These are phyloP conservation scores for Cystobasidiaceae sp. DNA, from an alignment of 1,284 basidiomycete genomes.

Conservation along the genomic window DNA sequence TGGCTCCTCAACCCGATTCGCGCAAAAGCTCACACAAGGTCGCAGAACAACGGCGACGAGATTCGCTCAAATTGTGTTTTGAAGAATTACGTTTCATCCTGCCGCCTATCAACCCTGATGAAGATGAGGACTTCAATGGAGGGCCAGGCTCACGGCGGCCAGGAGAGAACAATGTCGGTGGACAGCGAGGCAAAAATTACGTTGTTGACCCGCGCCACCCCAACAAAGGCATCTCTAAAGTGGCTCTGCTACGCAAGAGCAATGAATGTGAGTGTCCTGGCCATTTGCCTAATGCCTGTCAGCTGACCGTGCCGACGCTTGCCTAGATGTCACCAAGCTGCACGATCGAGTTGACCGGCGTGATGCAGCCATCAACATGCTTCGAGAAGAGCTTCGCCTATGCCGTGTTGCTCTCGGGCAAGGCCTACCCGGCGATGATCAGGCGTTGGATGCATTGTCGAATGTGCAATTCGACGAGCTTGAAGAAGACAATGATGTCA, in stretches of 20 bases:
- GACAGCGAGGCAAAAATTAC: conserved; percentile 37
- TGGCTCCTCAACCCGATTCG: conserved; percentile 45
- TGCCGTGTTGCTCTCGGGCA: conserved; percentile 21
- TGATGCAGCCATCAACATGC: conserved; percentile 67
- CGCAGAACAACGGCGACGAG: conserved; percentile 93
- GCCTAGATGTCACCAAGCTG: conserved; percentile 59
- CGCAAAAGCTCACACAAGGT: conserved; percentile 91
- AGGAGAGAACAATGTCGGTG: conserved; percentile 43
- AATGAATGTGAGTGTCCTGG: conserved; percentile 59
- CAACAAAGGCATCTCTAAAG: conserved; percentile 90
- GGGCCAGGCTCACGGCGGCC: conserved; percentile 32
- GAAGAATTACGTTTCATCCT: conserved; percentile 84
- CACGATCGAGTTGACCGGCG: conserved; percentile 73
- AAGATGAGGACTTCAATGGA: conserved; percentile 33
- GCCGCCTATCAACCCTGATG: conserved; percentile 61
- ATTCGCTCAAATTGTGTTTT: conserved; percentile 91
- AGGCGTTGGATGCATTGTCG: conserved; percentile 6
- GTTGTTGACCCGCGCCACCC: conserved; percentile 57
- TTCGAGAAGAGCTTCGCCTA: conserved; percentile 51
- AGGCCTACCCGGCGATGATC: conserved; percentile 2
- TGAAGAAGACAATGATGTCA: conserved; percentile 32
- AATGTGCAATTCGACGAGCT: conserved; percentile 29
- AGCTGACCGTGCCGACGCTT: neutral
- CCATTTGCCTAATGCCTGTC: neutral
- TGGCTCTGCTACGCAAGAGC: conserved; percentile 81